Percentiles rank a stretch among this genome's conserved stretches.
phyloP scores from a whole-genome alignment of 164 flowering plant species.

The Chimonanthus salicifolius region DNA sequence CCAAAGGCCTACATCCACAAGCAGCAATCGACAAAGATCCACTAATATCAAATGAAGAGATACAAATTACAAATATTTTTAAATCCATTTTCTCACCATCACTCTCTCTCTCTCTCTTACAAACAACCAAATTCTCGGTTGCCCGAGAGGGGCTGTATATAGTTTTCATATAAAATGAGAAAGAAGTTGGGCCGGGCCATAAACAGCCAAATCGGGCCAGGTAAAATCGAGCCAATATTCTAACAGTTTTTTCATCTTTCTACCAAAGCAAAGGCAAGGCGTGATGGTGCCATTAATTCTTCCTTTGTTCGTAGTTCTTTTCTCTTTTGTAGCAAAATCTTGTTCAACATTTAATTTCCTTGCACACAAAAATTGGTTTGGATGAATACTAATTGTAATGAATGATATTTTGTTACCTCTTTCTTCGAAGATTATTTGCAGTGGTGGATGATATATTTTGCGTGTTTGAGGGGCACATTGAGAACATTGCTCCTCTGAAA shows the following conservation, averaged over 20 bases:
- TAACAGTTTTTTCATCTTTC: neutral
- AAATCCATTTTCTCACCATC: too few species aligned
- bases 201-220: too few species aligned
- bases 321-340: neutral
- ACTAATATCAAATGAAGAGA: too few species aligned
- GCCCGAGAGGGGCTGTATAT: too few species aligned
- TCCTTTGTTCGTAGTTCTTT: neutral
- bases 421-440: constrained; percentile 59
- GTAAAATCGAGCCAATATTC: too few species aligned
- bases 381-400: neutral
- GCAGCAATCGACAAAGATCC: too few species aligned
- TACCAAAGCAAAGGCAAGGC: neutral
- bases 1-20: too few species aligned
- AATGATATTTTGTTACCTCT: neutral
- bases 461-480: constrained; percentile 89
- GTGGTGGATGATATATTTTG: constrained; percentile 92
- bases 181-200: too few species aligned
- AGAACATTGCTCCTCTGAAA: constrained; percentile 77
- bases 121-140: too few species aligned
- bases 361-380: neutral
- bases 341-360: neutral
- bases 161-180: too few species aligned
- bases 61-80: too few species aligned
- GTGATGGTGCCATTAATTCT: neutral
- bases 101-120: too few species aligned